Evolutionary conservation across 192 early-diverging fungal species (phyloP).

Genomic region (Backusella morwellensis): DNA sequence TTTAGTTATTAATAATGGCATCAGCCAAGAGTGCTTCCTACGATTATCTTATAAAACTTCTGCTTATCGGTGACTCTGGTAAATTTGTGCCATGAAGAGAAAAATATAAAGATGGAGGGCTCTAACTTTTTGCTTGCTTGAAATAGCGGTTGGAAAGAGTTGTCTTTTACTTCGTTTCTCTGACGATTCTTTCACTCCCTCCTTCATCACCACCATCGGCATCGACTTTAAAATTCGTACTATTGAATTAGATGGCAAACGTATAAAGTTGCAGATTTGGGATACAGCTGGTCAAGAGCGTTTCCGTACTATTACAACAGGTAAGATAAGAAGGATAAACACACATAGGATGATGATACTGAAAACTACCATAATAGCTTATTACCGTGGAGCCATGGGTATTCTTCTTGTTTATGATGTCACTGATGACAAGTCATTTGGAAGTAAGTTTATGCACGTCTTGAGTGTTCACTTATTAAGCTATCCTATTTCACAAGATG

Average conservation of each 20-base stretch:
- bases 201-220: constrained; percentile 99
- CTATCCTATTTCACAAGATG: constrained; percentile 55
- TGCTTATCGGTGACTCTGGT: constrained; percentile 98
- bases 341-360: not conserved
- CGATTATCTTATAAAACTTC: constrained; percentile 98
- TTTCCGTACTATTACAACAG: constrained; percentile 98
- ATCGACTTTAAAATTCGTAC: constrained; percentile 99
- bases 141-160: constrained; percentile 90
- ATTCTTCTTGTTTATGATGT: constrained; percentile 98
- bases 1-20: not conserved
- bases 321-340: constrained; percentile 37
- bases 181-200: constrained; percentile 98
- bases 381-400: constrained; percentile 99
- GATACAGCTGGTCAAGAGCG: constrained; percentile 99
- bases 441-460: constrained; percentile 60
- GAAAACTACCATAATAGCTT: constrained; percentile 54
- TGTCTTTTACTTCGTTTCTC: constrained; percentile 96
- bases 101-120: not conserved
- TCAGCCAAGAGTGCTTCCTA: constrained; percentile 87
- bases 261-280: constrained; percentile 99
- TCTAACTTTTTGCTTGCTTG: not conserved
- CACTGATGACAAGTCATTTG: constrained; percentile 98
- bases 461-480: not conserved
- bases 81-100: constrained; percentile 8
- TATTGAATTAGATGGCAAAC: constrained; percentile 97